Conservation (phyloP, 306 rosid species). For the Purshia tridentata region DNA sequence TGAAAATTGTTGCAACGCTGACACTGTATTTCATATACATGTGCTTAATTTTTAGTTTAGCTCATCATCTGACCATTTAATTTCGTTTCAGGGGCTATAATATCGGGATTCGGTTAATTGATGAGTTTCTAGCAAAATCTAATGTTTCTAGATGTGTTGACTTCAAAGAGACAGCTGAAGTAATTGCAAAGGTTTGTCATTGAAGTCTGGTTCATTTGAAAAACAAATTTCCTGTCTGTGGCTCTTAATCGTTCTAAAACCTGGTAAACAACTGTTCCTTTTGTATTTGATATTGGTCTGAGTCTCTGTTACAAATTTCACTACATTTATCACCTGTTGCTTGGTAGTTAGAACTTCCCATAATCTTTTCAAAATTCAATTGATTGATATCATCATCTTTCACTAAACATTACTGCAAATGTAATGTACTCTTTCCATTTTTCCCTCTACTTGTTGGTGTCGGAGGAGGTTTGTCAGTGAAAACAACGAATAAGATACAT, state of each 20-base stretch:
- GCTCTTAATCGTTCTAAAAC: background rate
- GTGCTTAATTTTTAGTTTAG: background rate
- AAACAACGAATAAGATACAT: background rate
- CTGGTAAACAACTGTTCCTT: background rate
- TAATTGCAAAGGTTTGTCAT: slow-evolving; percentile 81
- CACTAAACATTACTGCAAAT: background rate
- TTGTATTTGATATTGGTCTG: background rate
- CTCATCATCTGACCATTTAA: background rate
- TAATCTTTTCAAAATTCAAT: background rate
- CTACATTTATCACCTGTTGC: background rate
- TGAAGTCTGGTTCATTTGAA: background rate
- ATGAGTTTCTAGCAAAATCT: slow-evolving; percentile 98
- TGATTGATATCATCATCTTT: background rate
- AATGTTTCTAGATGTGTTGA: slow-evolving; percentile 90
- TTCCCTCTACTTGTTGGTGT: background rate
- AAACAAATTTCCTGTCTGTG: background rate
- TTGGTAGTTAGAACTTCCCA: background rate
- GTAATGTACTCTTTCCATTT: background rate
- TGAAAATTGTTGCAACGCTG: background rate
- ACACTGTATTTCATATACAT: background rate
- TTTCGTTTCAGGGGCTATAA: slow-evolving; percentile 81
- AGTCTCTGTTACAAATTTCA: background rate
- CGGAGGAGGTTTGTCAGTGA: background rate
- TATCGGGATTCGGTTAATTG: slow-evolving; percentile 87
- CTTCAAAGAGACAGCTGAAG: slow-evolving; percentile 94